Base-by-base conservation (phyloP, 306 rosid genomes). In the Acacia melanoxylon region DNA sequence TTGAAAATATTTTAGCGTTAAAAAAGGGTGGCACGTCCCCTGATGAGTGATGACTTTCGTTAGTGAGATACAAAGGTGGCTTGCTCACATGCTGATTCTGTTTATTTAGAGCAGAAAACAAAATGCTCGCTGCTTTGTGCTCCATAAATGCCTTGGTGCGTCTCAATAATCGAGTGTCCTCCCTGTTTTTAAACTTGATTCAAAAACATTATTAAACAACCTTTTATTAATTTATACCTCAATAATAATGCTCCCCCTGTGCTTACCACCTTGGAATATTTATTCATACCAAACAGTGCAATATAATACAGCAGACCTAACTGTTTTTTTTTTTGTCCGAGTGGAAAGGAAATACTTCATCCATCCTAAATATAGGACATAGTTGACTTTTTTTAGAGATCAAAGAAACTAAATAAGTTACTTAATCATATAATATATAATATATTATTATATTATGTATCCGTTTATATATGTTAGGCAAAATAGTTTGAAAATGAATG, bases 281-380 rank as follows among this genome's bases (percentile, higher is more conserved):
- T 52, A 19, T 52, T 52, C 59, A 52, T 52, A 2, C 22, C 22
- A 52, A 19, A 52, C 2, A 19, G 16, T 52, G 10, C 17, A 16
- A 49, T 49, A 49, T 6, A 49, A 16, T 49, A 16, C 8, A 49
- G 0, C 56, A 16, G 2, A 49, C 56, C 15, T 4, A n/a, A 16
- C n/a, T 48, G 5, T 33, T 33, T 33, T 33, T 33, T 5, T 5
- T 35, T 37, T 6, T 37, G 4, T 33, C 4, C 4, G 1, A 37
- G 41, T 37, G 41, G 41, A 37, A 6, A 5, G 8, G 8, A 37
- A 37, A 4, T 35, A 5, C 1, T 5, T 0, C 7, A 0, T 5
- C 6, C 0, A 0, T 0, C 0, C 0, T 35, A 35, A 35, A 4
- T 35, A 35, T 35, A 35, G 1, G 6, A 5, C 1, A 35, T 0